Percentiles rank a stretch among this genome's conserved stretches.
Evolutionary conservation across 1,139 yeast species (phyloP).

Genomic region (Pichia sp.): DNA sequence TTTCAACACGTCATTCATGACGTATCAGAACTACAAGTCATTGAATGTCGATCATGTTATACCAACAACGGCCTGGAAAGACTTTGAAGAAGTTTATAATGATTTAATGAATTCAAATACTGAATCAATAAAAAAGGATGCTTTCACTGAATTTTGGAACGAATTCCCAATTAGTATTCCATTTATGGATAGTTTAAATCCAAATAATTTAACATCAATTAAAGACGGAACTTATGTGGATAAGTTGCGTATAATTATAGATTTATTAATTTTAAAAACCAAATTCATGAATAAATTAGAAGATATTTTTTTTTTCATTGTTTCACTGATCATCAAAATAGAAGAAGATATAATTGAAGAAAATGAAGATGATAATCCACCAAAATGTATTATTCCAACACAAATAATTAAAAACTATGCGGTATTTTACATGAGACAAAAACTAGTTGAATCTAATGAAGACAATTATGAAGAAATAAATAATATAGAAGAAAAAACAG

Average conservation of each 20-base stretch:
- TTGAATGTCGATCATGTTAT: slow-evolving; percentile 15
- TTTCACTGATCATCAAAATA: slow-evolving; percentile 3
- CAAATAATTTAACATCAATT: slow-evolving; percentile 7
- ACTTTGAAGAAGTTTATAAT: slow-evolving; percentile 7
- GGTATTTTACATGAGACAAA: slow-evolving; percentile 3
- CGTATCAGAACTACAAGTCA: slow-evolving; percentile 10
- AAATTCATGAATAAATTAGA: slow-evolving; percentile 7
- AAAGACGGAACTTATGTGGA: slow-evolving; percentile 13
- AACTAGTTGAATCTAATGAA: neutral
- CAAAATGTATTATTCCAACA: slow-evolving; percentile 1
- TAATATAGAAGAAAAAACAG: neutral
- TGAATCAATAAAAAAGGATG: slow-evolving; percentile 1
- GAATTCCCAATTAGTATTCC: slow-evolving; percentile 12
- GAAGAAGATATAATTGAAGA: slow-evolving; percentile 4
- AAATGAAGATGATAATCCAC: neutral
- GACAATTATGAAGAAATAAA: neutral
- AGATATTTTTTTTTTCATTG: slow-evolving; percentile 6
- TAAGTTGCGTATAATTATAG: slow-evolving; percentile 12
- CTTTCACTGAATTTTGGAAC: slow-evolving; percentile 9
- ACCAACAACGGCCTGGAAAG: slow-evolving; percentile 7
- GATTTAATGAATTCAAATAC: neutral
- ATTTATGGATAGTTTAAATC: slow-evolving; percentile 8
- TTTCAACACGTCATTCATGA: slow-evolving; percentile 10
- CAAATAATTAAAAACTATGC: slow-evolving; percentile 4
- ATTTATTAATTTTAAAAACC: slow-evolving; percentile 10